Evolutionary conservation across 805 yeast genomes (phyloP), one percentile per base, ranked within the genome.

Genomic region (Kodamaea restingae): DNA sequence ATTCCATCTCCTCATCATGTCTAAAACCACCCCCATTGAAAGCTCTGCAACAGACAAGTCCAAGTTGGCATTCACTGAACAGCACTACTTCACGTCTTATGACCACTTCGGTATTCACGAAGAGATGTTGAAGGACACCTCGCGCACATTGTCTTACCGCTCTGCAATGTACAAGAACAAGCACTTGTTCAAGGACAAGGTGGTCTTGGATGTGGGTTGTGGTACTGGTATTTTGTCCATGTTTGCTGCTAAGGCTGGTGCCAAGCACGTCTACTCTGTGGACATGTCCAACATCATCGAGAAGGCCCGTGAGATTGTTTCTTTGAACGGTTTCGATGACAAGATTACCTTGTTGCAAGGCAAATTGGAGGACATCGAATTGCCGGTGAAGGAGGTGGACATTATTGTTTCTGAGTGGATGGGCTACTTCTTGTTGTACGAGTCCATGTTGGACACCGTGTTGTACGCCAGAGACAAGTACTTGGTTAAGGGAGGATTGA

Each of bases 221-320:
- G 99, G 99, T 51, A 93, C 98, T 15, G 99, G 98, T 51, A 88
- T 93, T 50, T 69, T 93, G 46, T 90, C 97, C 18, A 87, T 93
- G 96, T 93, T 93, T 72, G 98, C 98, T 12, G 96, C 91, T 36
- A 83, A 82, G 58, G 95, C 97, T n/a, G 99, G 98, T 49, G 98
- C 98, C 47, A 88, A 88, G 62, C 97, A 88, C 58, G 98, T 93
- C 39, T 84, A 88, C 62, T 95, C 95, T 35, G 97, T 93, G 40
- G 99, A 93, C 65, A 88, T 90, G 90, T 88, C 96, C 17, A 85
- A 85, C 60, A 93, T 93, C 61, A 93, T 95, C 52, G 95, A 82
- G 47, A 88, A 88, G 88, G 99, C 98, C n/a, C 78, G 78, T 55
- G 79, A 90, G 60, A 87, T 93, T 46, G 84, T 87, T 29, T 78